These are phyloP conservation scores for Solanum chmielewskii DNA, from an alignment of 257 asterid genomes.

Conservation along the genomic window DNA sequence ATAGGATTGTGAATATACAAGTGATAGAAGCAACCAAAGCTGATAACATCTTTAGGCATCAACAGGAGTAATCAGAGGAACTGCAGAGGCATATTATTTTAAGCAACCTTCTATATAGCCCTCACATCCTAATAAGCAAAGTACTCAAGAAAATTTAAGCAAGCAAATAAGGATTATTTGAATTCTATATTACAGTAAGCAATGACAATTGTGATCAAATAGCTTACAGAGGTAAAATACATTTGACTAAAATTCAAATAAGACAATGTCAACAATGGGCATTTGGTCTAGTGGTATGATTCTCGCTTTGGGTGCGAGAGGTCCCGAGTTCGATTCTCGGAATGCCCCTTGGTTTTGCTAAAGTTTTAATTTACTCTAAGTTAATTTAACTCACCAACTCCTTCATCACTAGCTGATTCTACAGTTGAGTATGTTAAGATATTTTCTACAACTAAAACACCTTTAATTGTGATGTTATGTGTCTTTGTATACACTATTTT, in stretches of 20 bases:
- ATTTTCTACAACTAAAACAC: background rate
- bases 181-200: background rate
- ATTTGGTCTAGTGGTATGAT: conserved; percentile 69
- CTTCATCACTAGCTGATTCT: background rate
- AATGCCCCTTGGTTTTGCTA: conserved; percentile 18
- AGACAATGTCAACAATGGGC: background rate
- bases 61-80: background rate
- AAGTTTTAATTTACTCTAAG: background rate
- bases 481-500: background rate
- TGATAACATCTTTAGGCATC: background rate
- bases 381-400: background rate
- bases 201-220: background rate
- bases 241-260: background rate
- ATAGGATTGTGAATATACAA: background rate
- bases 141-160: background rate
- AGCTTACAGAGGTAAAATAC: background rate
- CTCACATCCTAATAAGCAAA: background rate
- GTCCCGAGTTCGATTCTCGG: conserved; percentile 76
- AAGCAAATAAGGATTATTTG: background rate
- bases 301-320: conserved; percentile 83
- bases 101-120: background rate
- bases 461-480: background rate
- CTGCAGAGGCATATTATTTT: background rate
- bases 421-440: background rate
- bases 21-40: background rate